Conservation (phyloP, 2,329 filamentous ascomycete genomes). For the Chaetomiaceae sp. region DNA sequence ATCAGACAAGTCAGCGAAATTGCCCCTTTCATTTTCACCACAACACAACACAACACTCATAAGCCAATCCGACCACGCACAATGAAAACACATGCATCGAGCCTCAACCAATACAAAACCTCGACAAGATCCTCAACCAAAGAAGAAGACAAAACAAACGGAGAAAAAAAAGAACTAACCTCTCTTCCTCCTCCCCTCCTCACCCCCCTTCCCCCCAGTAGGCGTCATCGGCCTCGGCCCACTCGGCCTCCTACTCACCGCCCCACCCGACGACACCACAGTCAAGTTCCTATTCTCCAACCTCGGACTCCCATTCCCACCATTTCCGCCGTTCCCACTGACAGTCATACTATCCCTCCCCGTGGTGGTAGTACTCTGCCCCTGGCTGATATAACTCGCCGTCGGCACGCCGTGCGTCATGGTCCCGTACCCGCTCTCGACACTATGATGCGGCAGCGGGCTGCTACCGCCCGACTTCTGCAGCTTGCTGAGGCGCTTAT, state of each 20-base stretch:
- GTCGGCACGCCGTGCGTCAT: slow-evolving; percentile 36
- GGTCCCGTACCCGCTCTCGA: slow-evolving; percentile 52
- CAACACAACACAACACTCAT: neutral
- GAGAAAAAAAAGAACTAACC: slow-evolving; percentile 16
- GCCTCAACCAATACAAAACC: no score
- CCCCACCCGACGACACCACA: slow-evolving; percentile 28
- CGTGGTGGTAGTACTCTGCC: no score
- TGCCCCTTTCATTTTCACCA: neutral
- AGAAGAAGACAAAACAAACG: neutral
- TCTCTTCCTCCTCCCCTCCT: slow-evolving; percentile 19
- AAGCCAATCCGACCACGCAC: neutral
- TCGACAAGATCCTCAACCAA: no score
- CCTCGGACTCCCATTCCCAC: slow-evolving; percentile 43
- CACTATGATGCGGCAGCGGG: slow-evolving; percentile 53
- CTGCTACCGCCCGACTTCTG: slow-evolving; percentile 41
- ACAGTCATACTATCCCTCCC: no score
- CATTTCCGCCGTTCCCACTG: neutral
- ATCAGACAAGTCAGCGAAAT: neutral
- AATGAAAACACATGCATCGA: neutral
- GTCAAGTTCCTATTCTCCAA: slow-evolving; percentile 56
- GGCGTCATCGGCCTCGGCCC: slow-evolving; percentile 60
- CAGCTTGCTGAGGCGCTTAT: slow-evolving; percentile 47
- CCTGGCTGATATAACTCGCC: slow-evolving; percentile 41
- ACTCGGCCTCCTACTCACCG: slow-evolving; percentile 51
- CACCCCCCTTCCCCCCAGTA: slow-evolving; percentile 42